Evolutionary conservation across 345 rosid genomes (phyloP).

Genomic region (Eucalyptus marginata): DNA sequence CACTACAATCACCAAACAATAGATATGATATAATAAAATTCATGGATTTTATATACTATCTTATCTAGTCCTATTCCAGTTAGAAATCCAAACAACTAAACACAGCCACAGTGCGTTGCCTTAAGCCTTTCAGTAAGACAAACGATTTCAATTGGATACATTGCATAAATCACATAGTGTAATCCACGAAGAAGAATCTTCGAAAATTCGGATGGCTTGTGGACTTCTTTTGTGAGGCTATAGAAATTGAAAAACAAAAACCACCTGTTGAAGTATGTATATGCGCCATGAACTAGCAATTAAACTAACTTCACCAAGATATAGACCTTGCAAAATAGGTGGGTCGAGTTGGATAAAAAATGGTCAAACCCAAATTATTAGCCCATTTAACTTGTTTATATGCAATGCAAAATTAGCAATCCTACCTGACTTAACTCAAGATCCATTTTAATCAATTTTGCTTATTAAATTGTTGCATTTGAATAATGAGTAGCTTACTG

Average conservation of each 20-base stretch:
- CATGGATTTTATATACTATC: fast-evolving
- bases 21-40: fast-evolving
- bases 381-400: too few species aligned
- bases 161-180: background rate
- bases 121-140: background rate
- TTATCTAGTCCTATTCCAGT: fast-evolving
- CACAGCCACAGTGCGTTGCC: fast-evolving
- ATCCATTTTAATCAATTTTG: too few species aligned
- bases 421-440: fast-evolving
- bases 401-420: too few species aligned
- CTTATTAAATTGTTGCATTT: too few species aligned
- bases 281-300: background rate
- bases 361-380: too few species aligned
- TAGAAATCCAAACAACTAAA: fast-evolving
- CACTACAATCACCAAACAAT: fast-evolving
- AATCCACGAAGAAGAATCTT: background rate
- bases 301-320: background rate
- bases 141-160: background rate
- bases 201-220: background rate
- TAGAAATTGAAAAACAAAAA: background rate
- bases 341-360: fast-evolving
- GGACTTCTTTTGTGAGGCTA: background rate
- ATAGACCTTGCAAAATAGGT: too few species aligned
- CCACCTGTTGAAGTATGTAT: fast-evolving
- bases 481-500: too few species aligned